Percentiles rank a stretch among this genome's conserved stretches.
Conservation (phyloP, 2,329 filamentous ascomycete genomes). For the Zelopaecilomyces penicillatus region DNA sequence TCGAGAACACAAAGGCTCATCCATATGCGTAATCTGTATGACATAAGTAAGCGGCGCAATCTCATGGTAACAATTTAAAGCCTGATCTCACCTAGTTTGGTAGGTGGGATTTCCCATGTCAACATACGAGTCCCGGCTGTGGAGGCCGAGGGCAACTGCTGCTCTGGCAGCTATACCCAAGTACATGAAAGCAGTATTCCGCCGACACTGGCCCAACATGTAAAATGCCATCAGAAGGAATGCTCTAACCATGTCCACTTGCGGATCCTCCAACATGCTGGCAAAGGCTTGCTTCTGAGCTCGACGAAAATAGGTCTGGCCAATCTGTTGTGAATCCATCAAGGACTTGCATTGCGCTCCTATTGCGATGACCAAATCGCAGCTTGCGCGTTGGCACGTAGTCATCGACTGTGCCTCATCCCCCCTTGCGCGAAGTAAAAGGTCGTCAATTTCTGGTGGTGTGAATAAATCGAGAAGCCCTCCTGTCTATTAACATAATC, state of each 20-base stretch:
- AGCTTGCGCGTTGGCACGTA: slow-evolving; percentile 6
- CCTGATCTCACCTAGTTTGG: slow-evolving; percentile 14
- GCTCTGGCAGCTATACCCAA: slow-evolving; percentile 50
- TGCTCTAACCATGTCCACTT: slow-evolving; percentile 40
- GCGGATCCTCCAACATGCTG: slow-evolving; percentile 45
- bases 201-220: slow-evolving; percentile 48
- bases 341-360: slow-evolving; percentile 37
- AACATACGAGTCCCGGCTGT: slow-evolving; percentile 28
- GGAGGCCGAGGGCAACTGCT: slow-evolving; percentile 48
- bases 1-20: slow-evolving; percentile 31
- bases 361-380: slow-evolving; percentile 42
- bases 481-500: slow-evolving; percentile 18
- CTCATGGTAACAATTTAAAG: background rate
- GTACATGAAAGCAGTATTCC: slow-evolving; percentile 56
- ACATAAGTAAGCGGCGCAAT: background rate
- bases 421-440: slow-evolving; percentile 10
- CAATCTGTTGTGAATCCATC: slow-evolving; percentile 19
- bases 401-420: slow-evolving; percentile 5
- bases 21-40: slow-evolving; percentile 24
- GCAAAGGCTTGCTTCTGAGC: slow-evolving; percentile 40
- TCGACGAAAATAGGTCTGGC: slow-evolving; percentile 35
- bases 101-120: slow-evolving; percentile 12
- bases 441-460: slow-evolving; percentile 18
- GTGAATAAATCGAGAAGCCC: slow-evolving; percentile 26
- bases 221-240: slow-evolving; percentile 52